Percentiles rank a stretch among this genome's conserved stretches.
Evolutionary conservation across 305 asterid species (phyloP).

Genomic region (Fraxinus greggii): DNA sequence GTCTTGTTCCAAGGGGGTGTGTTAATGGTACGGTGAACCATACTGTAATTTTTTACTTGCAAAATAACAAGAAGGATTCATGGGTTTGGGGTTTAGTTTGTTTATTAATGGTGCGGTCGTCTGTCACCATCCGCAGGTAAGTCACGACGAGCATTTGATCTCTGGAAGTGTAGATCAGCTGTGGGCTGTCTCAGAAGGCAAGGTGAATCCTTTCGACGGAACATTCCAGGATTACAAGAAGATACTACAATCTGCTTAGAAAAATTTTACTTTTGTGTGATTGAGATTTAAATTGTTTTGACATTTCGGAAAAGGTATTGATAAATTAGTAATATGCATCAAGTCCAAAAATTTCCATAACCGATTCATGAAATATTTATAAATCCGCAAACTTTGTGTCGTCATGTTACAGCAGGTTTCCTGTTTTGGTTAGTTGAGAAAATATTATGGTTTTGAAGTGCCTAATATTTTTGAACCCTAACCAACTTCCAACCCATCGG

Average conservation of each 20-base stretch:
- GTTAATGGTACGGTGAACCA: conserved; percentile 60
- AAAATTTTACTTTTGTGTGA: not conserved
- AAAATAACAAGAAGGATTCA: not conserved
- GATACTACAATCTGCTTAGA: conserved; percentile 56
- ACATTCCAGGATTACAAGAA: conserved; percentile 92
- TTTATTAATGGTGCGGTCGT: conserved; percentile 18
- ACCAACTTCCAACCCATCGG: too few relatives aligned
- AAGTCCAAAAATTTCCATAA: not conserved
- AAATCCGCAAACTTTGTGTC: not conserved
- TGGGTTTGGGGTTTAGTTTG: not conserved
- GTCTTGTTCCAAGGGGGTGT: conserved; percentile 99
- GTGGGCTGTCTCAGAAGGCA: conserved; percentile 86
- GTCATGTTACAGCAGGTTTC: not conserved
- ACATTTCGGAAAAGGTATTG: not conserved
- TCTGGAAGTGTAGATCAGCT: conserved; percentile 94
- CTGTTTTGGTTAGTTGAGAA: not conserved
- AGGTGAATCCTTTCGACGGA: conserved; percentile 67
- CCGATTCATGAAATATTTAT: not conserved
- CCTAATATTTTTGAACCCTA: not conserved
- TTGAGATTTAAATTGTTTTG: not conserved
- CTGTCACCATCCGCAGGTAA: conserved; percentile 54
- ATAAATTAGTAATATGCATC: not conserved
- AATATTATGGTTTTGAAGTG: not conserved
- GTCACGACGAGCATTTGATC: conserved; percentile 92
- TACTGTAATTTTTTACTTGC: not conserved